A percentile compares a stretch with the other conserved stretches of the same genome.
Conservation (phyloP, 2,329 filamentous ascomycete genomes). For the Colletotrichum zoysiae region DNA sequence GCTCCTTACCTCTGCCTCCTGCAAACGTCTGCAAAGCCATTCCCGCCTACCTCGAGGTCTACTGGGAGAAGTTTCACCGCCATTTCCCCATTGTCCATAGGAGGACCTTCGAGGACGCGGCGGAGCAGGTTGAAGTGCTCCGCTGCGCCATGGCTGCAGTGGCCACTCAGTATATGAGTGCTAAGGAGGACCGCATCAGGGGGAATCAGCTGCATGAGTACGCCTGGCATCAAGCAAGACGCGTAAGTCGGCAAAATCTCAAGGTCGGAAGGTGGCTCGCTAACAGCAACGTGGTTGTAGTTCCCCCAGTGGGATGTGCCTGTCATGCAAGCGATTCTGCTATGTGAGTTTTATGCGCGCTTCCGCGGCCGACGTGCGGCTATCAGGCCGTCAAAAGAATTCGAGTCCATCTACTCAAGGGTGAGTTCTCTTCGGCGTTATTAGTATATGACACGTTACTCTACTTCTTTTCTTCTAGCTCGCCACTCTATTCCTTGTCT, state of each 20-base stretch:
- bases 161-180: constrained; percentile 63
- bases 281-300: constrained; percentile 47
- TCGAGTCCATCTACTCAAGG: constrained; percentile 65
- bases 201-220: constrained; percentile 65
- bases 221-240: constrained; percentile 62
- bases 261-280: neutral
- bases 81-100: constrained; percentile 65
- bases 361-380: constrained; percentile 66
- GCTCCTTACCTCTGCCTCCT: constrained; percentile 50
- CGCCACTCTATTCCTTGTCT: neutral
- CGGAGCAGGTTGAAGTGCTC: constrained; percentile 58
- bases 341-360: constrained; percentile 67
- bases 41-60: constrained; percentile 64
- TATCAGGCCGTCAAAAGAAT: constrained; percentile 61
- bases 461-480: constrained; percentile 48
- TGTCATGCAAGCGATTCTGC: constrained; percentile 65
- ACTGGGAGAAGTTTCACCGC: constrained; percentile 65
- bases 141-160: constrained; percentile 69
- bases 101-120: constrained; percentile 56
- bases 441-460: constrained; percentile 46
- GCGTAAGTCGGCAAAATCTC: constrained; percentile 55
- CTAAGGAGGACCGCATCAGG: constrained; percentile 62
- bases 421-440: constrained; percentile 54
- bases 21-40: constrained; percentile 55
- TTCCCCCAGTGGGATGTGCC: constrained; percentile 62